Evolutionary conservation across 2,329 filamentous ascomycete genomes (phyloP).

Genomic region (Verticillium tricorpus): DNA sequence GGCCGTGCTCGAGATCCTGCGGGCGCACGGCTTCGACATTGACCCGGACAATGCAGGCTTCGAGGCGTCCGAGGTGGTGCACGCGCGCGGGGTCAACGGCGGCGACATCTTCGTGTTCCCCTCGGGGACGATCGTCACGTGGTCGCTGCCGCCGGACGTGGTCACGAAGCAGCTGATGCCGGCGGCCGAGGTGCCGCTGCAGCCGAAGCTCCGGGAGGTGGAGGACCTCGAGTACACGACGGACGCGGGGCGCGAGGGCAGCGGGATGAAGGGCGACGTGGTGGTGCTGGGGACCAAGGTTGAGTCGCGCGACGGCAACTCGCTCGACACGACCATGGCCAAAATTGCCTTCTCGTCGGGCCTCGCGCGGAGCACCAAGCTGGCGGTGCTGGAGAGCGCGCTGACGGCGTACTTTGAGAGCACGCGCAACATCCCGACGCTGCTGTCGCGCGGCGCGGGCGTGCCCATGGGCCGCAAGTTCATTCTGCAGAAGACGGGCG

Average conservation of each 20-base stretch:
- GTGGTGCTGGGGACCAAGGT: constrained; percentile 80
- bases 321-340: constrained; percentile 64
- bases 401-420: constrained; percentile 82
- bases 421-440: constrained; percentile 74
- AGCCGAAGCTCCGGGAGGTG: constrained; percentile 66
- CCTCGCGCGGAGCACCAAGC: constrained; percentile 85
- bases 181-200: constrained; percentile 71
- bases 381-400: constrained; percentile 83
- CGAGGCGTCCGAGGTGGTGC: constrained; percentile 57
- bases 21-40: constrained; percentile 54
- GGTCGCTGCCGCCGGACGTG: constrained; percentile 76
- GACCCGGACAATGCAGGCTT: constrained; percentile 60
- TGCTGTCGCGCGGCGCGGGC: constrained; percentile 61
- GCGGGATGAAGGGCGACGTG: constrained; percentile 78
- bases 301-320: constrained; percentile 39
- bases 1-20: constrained; percentile 51
- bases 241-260: constrained; percentile 68
- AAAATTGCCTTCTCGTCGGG: constrained; percentile 97
- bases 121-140: constrained; percentile 88
- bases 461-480: constrained; percentile 56
- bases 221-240: constrained; percentile 87
- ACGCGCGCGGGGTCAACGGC: constrained; percentile 55
- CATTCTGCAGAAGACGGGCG: constrained; percentile 89
- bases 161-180: constrained; percentile 69
- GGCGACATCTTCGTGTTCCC: constrained; percentile 96